Percentiles rank a stretch among this genome's conserved stretches.
phyloP scores from a whole-genome alignment of 306 rosid species.

The Sicyos baderoa region DNA sequence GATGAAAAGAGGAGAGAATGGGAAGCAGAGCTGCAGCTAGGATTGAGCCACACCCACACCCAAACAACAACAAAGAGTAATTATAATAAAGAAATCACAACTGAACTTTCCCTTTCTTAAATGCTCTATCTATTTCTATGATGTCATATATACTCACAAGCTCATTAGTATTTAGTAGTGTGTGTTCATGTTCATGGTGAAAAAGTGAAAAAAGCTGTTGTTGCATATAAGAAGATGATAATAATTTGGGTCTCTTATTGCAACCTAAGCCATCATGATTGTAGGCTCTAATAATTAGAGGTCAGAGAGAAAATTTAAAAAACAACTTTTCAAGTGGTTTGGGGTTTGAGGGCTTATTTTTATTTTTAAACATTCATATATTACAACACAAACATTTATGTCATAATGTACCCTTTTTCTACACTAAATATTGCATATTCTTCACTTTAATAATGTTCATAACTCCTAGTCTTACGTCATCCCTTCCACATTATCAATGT shows the following conservation, averaged over 20 bases:
- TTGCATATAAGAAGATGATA: neutral
- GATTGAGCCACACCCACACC: conserved; percentile 36
- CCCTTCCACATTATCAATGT: too few relatives aligned
- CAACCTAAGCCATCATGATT: neutral
- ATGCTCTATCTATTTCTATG: too few relatives aligned
- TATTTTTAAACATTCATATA: too few relatives aligned
- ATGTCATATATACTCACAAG: too few relatives aligned
- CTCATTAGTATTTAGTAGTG: neutral
- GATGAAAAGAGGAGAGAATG: conserved; percentile 16
- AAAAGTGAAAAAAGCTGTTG: neutral
- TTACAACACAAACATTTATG: too few relatives aligned
- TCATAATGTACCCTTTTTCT: too few relatives aligned
- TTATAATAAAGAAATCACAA: conserved; percentile 15
- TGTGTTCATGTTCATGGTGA: neutral
- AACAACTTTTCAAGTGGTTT: neutral
- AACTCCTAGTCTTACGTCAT: too few relatives aligned
- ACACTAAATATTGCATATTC: too few relatives aligned
- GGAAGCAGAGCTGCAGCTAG: conserved; percentile 50
- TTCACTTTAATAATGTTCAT: too few relatives aligned
- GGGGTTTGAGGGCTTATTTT: neutral
- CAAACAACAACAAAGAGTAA: conserved; percentile 33
- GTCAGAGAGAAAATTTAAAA: neutral
- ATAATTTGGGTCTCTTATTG: neutral
- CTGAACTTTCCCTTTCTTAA: too few relatives aligned
- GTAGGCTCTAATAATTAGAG: neutral